Evolutionary conservation across 1,284 basidiomycete species (phyloP).

Genomic region (Naganishia sp.): DNA sequence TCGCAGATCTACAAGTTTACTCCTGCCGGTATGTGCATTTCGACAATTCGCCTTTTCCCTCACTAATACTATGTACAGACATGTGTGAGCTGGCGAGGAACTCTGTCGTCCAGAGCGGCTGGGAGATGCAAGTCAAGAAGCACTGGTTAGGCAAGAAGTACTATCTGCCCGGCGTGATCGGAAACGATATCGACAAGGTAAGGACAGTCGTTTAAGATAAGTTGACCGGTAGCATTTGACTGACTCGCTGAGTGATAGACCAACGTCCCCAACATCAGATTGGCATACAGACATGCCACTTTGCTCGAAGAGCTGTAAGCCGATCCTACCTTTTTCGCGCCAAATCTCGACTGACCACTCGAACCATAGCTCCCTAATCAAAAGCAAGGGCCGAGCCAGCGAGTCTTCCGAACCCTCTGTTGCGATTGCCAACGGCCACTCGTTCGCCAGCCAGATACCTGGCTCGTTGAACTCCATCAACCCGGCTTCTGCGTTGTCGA

Average conservation of each 20-base stretch:
- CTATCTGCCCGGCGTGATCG: constrained; percentile 82
- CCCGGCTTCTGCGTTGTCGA: constrained; percentile 25
- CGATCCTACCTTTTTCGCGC: background rate
- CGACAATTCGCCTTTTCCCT: background rate
- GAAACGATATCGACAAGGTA: constrained; percentile 90
- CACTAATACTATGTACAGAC: constrained; percentile 43
- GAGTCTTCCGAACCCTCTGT: constrained; percentile 11
- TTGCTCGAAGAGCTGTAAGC: constrained; percentile 75
- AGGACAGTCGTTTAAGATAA: constrained; percentile 10
- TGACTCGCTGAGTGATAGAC: constrained; percentile 61
- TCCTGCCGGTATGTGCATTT: constrained; percentile 45
- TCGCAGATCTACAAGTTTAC: constrained; percentile 85
- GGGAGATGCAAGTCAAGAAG: constrained; percentile 97
- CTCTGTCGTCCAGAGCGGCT: constrained; percentile 93
- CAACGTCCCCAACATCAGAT: constrained; percentile 88
- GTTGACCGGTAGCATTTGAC: too few relatives aligned
- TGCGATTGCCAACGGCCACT: constrained; percentile 15
- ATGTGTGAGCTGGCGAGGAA: constrained; percentile 90
- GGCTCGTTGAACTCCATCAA: constrained; percentile 17
- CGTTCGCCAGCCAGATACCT: constrained; percentile 9
- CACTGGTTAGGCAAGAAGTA: constrained; percentile 93
- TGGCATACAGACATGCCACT: constrained; percentile 86
- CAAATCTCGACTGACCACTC: background rate
- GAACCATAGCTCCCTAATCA: constrained; percentile 28
- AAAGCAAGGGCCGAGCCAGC: constrained; percentile 25